These are phyloP conservation scores for Stemphylium vesicarium DNA, from an alignment of 2,329 filamentous ascomycete species.

Conservation along the genomic window DNA sequence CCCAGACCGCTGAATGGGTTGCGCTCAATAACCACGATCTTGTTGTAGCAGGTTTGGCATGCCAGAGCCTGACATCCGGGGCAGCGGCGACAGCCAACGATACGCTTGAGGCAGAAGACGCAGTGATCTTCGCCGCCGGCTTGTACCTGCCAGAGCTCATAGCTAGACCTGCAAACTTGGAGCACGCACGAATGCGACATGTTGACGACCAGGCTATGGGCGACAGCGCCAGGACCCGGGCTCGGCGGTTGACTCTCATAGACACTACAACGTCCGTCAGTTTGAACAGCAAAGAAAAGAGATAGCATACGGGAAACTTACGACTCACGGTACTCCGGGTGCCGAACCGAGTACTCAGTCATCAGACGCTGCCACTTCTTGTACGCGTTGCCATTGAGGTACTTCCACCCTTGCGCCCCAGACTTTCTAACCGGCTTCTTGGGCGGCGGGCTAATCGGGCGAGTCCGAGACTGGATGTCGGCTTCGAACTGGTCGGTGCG, in stretches of 20 bases:
- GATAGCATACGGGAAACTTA: not conserved
- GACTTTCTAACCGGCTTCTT: conserved; percentile 8
- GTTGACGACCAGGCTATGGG: conserved; percentile 15
- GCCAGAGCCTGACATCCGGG: conserved; percentile 22
- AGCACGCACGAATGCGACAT: conserved; percentile 15
- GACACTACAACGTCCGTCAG: not conserved
- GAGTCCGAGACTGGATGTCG: conserved; percentile 1
- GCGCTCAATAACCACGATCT: conserved; percentile 5
- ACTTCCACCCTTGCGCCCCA: conserved; percentile 5
- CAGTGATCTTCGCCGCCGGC: conserved; percentile 10
- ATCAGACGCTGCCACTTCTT: conserved; percentile 8
- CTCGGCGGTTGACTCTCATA: not conserved
- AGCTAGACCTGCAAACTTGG: conserved; percentile 6
- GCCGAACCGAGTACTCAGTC: not conserved
- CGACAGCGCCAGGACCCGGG: not conserved
- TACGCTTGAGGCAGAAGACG: conserved; percentile 12
- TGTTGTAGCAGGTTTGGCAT: conserved; percentile 11
- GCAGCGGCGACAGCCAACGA: conserved; percentile 7
- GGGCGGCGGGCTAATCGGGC: conserved; percentile 7
- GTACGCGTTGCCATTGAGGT: conserved; percentile 6
- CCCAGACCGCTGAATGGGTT: not conserved
- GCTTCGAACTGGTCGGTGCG: not conserved
- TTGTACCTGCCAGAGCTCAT: conserved; percentile 3
- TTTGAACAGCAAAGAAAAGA: not conserved
- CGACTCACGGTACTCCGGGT: conserved; percentile 7